Conservation (phyloP, 805 yeast genomes). For the Ogataea kodamae region DNA sequence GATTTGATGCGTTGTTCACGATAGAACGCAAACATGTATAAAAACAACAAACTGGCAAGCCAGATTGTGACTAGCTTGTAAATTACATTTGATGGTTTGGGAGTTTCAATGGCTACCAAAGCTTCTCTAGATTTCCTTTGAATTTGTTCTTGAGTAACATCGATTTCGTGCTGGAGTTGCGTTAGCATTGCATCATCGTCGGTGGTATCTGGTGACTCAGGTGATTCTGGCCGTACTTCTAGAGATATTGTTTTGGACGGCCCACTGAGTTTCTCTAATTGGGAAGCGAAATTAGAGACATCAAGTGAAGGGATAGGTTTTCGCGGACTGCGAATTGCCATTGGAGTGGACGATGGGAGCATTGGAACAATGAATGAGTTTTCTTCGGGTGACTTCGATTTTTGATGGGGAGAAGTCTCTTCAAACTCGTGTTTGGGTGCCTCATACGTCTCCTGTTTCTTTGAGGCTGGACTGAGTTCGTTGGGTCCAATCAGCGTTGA, state of each 20-base stretch:
- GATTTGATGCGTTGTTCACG: constrained; percentile 57
- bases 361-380: constrained; percentile 14
- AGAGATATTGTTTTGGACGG: constrained; percentile 12
- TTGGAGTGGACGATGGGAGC: constrained; percentile 19
- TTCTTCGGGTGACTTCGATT: too few relatives aligned
- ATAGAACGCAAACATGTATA: constrained; percentile 22
- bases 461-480: background rate
- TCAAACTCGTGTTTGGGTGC: background rate
- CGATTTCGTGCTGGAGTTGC: constrained; percentile 9
- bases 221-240: constrained; percentile 1
- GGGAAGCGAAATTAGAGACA: constrained; percentile 16
- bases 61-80: constrained; percentile 14
- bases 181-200: constrained; percentile 10
- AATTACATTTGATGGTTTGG: constrained; percentile 5
- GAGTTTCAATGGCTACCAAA: constrained; percentile 6
- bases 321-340: constrained; percentile 11
- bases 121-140: constrained; percentile 8
- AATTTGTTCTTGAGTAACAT: constrained; percentile 9
- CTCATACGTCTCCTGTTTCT: background rate
- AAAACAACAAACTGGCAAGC: constrained; percentile 12
- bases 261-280: constrained; percentile 13
- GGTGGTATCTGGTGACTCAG: constrained; percentile 5
- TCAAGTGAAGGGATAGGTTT: constrained; percentile 9
- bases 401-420: too few relatives aligned
- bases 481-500: too few relatives aligned